These are phyloP conservation scores for Noccaea bulbosa DNA, from an alignment of 345 rosid species.

Conservation along the genomic window DNA sequence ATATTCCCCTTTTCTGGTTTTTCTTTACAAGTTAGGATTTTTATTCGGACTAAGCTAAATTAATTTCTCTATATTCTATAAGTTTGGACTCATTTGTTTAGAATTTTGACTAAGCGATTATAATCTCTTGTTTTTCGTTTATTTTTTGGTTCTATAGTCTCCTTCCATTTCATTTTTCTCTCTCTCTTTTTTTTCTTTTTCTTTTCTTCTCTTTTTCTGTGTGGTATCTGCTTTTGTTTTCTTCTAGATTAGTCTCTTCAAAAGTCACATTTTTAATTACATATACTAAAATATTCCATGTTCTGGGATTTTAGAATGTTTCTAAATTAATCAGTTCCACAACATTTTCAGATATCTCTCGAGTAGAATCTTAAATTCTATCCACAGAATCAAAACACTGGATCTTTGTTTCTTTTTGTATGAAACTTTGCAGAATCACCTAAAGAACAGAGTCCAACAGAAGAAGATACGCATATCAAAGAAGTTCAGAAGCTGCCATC, in stretches of 20 bases:
- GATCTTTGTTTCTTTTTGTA: slow-evolving; percentile 12
- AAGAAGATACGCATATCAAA: slow-evolving; percentile 37
- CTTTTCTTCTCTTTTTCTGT: neutral
- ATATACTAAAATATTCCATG: neutral
- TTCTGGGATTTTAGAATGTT: slow-evolving; percentile 18
- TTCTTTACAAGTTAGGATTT: neutral
- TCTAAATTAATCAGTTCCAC: slow-evolving; percentile 2
- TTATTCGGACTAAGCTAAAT: slow-evolving; percentile 18
- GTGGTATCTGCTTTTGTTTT: slow-evolving; percentile 28
- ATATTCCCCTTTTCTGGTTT: slow-evolving; percentile 26
- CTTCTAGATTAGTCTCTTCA: slow-evolving; percentile 27
- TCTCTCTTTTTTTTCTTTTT: neutral
- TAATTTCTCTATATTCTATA: neutral
- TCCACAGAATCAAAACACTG: slow-evolving; percentile 17
- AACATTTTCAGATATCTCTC: neutral
- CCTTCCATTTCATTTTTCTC: neutral
- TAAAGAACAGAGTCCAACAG: slow-evolving; percentile 54
- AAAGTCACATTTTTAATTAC: slow-evolving; percentile 16
- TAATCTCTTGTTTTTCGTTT: neutral
- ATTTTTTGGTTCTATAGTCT: neutral
- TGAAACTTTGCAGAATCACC: slow-evolving; percentile 59
- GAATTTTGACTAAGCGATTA: neutral
- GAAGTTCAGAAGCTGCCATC: slow-evolving; percentile 76
- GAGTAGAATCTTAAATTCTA: slow-evolving; percentile 7
- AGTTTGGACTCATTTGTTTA: slow-evolving; percentile 25